Base-by-base conservation (phyloP, 2,329 filamentous ascomycete species). In the Colletotrichum orchidophilum region DNA sequence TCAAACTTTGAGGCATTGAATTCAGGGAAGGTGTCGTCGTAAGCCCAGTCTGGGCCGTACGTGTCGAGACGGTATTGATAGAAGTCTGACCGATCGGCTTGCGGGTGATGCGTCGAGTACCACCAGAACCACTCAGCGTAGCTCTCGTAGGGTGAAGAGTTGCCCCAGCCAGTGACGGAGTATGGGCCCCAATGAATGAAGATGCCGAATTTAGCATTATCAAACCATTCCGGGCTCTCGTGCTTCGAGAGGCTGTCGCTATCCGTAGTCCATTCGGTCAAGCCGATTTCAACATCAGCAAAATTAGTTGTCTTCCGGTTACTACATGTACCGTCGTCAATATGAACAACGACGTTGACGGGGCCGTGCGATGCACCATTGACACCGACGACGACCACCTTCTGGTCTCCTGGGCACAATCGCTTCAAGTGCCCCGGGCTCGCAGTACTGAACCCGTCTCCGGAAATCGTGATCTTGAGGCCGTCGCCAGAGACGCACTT, bases 151-250 rank as follows among this genome's bases (percentile, higher is more conserved):
- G 78, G 76, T 3, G 78, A 77, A 5, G 80, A 80, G 73, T 83
- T 83, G 3, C 88, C 88, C 87, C 87, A 90, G 3, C 84, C 87
- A 0, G 88, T 85, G 0, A 90, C 87, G 0, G 86, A 78, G 73
- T 89, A 90, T 0, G 84, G 80, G 0, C 88, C 88, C 87, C 88
- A 90, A 71, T 90, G 88, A 50, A 90, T 87, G 74, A 91, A 90
- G 46, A 90, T 90, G 0, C 88, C 88, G 71, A 82, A 90, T 68
- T 91, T 90, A 26, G 81, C 85, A 52, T 84, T 81, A 64, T 87
- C 82, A 73, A 84, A 90, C 88, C 88, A 90, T 5, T 82, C 79
- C 0, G 87, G 87, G 15, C 83, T 82, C 75, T 81, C 80, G 57
- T 85, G 83, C 21, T 76, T 77, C 1, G 78, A 77, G 3, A 85